Conservation (phyloP, 2,329 filamentous ascomycete species). For the Tympanopsis confertula region DNA sequence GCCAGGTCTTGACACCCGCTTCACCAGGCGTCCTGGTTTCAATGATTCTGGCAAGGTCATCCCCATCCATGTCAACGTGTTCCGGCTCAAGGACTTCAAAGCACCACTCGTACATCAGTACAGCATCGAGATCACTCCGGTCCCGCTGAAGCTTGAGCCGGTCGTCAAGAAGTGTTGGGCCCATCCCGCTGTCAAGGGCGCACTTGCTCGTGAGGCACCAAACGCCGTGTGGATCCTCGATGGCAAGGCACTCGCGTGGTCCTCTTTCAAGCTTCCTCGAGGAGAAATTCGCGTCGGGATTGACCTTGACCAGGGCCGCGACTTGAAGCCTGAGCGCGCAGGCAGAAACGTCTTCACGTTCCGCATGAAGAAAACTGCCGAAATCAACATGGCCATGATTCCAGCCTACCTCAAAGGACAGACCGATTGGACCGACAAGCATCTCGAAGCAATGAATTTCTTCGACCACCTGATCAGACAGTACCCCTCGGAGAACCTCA, state of each 20-base stretch:
- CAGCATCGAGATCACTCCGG: neutral
- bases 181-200: neutral
- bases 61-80: neutral
- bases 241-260: neutral
- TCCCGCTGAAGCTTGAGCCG: neutral
- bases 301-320: neutral
- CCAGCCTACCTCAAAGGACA: neutral
- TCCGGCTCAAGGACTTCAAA: neutral
- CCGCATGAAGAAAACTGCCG: neutral
- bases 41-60: neutral
- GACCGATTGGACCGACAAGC: neutral
- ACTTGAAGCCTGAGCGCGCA: neutral
- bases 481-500: conserved; percentile 35
- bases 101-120: neutral
- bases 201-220: neutral
- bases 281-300: neutral
- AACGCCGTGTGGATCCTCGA: neutral
- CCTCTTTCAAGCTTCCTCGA: neutral
- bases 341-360: neutral
- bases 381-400: neutral
- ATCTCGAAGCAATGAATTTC: conserved; percentile 27
- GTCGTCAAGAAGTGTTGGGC: neutral
- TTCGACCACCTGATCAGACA: conserved; percentile 54
- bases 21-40: neutral
- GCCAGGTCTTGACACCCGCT: neutral